phyloP scores from a whole-genome alignment of 1,284 basidiomycete genomes.

The Malassezia equina region DNA sequence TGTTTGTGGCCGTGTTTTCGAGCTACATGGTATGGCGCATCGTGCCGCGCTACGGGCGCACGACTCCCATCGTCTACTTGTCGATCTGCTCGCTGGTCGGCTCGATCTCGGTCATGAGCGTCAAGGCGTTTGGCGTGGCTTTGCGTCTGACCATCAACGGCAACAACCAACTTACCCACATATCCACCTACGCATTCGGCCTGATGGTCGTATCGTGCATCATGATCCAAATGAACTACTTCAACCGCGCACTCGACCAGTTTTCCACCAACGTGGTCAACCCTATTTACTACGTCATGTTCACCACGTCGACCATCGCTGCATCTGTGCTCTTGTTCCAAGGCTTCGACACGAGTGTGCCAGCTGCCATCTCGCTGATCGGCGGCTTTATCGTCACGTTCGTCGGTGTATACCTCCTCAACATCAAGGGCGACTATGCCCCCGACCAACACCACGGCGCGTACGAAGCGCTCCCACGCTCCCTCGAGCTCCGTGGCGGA shows the following conservation, averaged over 20 bases:
- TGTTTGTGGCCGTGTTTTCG: constrained; percentile 67
- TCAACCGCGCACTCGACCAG: constrained; percentile 93
- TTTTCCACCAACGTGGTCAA: constrained; percentile 99
- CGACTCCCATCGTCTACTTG: constrained; percentile 82
- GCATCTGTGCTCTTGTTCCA: constrained; percentile 92
- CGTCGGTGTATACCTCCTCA: constrained; percentile 45
- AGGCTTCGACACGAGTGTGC: constrained; percentile 83
- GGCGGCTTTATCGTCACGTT: constrained; percentile 47
- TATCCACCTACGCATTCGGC: constrained; percentile 88
- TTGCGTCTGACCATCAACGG: constrained; percentile 87
- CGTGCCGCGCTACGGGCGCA: constrained; percentile 75
- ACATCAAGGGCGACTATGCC: constrained; percentile 26
- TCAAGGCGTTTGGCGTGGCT: constrained; percentile 92
- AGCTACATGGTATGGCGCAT: constrained; percentile 73
- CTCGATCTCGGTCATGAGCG: constrained; percentile 74
- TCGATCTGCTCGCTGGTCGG: constrained; percentile 86
- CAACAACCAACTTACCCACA: constrained; percentile 89
- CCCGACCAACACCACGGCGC: neutral
- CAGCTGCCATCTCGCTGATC: constrained; percentile 51
- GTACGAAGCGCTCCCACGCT: neutral
- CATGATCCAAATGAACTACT: constrained; percentile 94
- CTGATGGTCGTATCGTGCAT: constrained; percentile 76
- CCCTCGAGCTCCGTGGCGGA: neutral
- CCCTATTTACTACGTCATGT: constrained; percentile 96
- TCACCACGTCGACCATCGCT: constrained; percentile 88